Base-by-base conservation (phyloP, 164 flowering plant genomes). In the Tinospora cordifolia region DNA sequence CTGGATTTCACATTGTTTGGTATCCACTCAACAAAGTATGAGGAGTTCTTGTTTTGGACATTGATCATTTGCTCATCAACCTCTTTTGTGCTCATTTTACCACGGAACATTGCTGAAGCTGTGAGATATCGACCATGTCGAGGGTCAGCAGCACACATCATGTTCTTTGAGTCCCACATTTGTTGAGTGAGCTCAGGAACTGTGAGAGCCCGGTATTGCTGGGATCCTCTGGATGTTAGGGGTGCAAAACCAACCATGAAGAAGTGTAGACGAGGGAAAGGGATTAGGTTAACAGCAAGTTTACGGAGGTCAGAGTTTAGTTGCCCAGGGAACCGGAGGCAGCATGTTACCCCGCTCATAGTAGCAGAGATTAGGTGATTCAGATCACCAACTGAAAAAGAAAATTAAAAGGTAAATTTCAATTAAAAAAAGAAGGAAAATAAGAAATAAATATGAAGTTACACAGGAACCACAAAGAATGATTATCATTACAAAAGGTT, bases 221-320 rank as follows among this genome's bases (percentile, higher is more conserved):
- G 59, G 59, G 59, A 51, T 17, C 59, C 59, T 51, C 59, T 51
- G n/a, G 59, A 51, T 1, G 59, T 51, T 51, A 51, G 59, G 59
- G 59, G 59, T 51, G 59, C 59, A 51, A 51, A 51, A 51, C 59
- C 59, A 51, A 51, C 59, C 59, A 51, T 51, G 59, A 51, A 51
- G 59, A 51, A 51, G 21, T 51, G 59, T 7, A 51, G 59, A 17
- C 59, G 59, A 2, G 59, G 59, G 21, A 51, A 51, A 8, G 59
- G 59, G 19, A 51, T 51, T 17, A 51, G 59, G 21, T 51, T 51
- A 2, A 51, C 59, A 4, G 59, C 59, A 51, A 51, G 59, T n/a
- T 51, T 51, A 51, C 59, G 59, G 22, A 51, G 59, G 59, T 51
- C 59, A 15, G 59, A 51, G 59, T 51, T 51, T 8, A 51, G 59